Evolutionary conservation across 495 filamentous ascomycete species (phyloP), one percentile per base, ranked within the genome.

Genomic region (Gamarada debralockiae): DNA sequence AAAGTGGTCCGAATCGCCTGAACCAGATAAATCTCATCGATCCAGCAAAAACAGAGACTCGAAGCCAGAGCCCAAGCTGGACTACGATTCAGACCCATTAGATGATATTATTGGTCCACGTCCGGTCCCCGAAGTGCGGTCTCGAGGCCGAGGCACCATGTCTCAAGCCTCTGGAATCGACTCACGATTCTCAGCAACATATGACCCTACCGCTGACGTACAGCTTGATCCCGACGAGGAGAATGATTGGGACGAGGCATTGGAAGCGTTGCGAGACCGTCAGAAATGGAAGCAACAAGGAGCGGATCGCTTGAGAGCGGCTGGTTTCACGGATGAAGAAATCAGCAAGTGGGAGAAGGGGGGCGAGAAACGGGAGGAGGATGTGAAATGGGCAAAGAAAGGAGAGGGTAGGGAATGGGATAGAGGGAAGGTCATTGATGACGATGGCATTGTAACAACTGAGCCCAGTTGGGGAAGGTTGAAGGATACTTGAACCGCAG

Each of bases 381-480:
- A 90, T 62, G 86, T 95, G 12, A 76, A 68, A 56, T 98, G 93
- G 92, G 75, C 76, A 39, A 86, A 83, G 64, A 81, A 78, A 40
- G 92, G 90, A 0, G 86, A 90, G 55, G 75, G 80, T n/a, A 79
- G 90, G 31, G 92, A 95, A 63, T 97, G 92, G 92, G 92, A 97
- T 76, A 75, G 83, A 7, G 88, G 88, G 2, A 96, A 96, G 63
- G 80, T 89, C 27, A 68, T 90, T 31, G 79, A 83, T 55, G 77
- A 75, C 12, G 85, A 60, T 21, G 64, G 52, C 22, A 29, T 36
- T 24, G 38, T 62, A 6, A 33, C 47, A 17, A 38, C 55, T 15
- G 49, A 56, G 10, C 23, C 54, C 2, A 42, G 59, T 22, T 70
- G 63, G 56, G 65, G 67, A 21, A 56, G 67, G 31, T 50, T 69